These are phyloP conservation scores for Geotrichum restrictum DNA, from an alignment of 1,139 yeast species.

Conservation along the genomic window DNA sequence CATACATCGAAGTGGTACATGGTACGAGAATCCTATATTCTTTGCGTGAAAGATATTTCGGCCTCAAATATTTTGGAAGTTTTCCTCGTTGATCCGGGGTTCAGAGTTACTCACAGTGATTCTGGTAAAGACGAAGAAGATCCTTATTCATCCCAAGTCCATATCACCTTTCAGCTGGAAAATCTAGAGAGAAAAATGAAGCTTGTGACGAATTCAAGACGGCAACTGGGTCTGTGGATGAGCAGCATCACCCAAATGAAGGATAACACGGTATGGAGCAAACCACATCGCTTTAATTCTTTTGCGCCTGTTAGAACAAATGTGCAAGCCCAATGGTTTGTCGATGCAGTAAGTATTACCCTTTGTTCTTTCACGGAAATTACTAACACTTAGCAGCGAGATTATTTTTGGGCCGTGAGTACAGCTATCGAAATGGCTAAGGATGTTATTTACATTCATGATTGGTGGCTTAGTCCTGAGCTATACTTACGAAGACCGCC, in stretches of 20 bases:
- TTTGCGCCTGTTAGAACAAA: slow-evolving; percentile 88
- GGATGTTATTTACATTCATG: slow-evolving; percentile 91
- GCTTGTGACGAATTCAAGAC: slow-evolving; percentile 67
- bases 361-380: slow-evolving; percentile 1
- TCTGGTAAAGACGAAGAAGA: slow-evolving; percentile 15
- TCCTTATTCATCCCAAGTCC: slow-evolving; percentile 21
- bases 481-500: slow-evolving; percentile 89
- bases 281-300: slow-evolving; percentile 71
- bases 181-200: slow-evolving; percentile 77
- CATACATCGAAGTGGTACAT: slow-evolving; percentile 91
- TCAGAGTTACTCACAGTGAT: slow-evolving; percentile 45
- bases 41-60: slow-evolving; percentile 79
- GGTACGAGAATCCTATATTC: slow-evolving; percentile 75
- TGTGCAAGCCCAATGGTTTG: slow-evolving; percentile 93
- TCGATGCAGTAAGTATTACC: slow-evolving; percentile 56
- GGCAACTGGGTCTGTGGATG: slow-evolving; percentile 72
- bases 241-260: slow-evolving; percentile 69
- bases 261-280: slow-evolving; percentile 65
- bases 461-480: slow-evolving; percentile 98
- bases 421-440: slow-evolving; percentile 90
- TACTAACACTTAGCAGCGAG: slow-evolving; percentile 36
- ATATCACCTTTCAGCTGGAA: slow-evolving; percentile 58
- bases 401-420: slow-evolving; percentile 94
- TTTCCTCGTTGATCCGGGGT: slow-evolving; percentile 71
- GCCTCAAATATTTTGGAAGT: slow-evolving; percentile 90